Evolutionary conservation across 2,329 filamentous ascomycete species (phyloP).

Genomic region (Kalmusia sp.): DNA sequence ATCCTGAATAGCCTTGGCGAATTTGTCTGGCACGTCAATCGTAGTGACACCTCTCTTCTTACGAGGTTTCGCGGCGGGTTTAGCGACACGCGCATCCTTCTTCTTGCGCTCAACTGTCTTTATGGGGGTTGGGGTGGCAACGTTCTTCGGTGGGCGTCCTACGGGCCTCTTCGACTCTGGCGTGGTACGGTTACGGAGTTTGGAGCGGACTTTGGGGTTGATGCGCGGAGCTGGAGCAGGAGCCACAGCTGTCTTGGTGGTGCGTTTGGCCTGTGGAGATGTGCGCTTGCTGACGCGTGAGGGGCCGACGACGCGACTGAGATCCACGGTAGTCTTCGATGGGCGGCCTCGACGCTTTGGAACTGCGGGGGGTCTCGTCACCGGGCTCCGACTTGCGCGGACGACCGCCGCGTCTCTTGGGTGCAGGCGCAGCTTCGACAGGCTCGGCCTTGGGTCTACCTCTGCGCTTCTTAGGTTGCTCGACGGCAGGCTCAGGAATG

Average conservation of each 20-base stretch:
- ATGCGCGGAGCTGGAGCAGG: conserved; percentile 17
- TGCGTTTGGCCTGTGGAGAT: conserved; percentile 12
- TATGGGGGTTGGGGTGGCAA: conserved; percentile 5
- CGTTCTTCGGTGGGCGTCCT: conserved; percentile 25
- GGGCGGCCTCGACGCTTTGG: conserved; percentile 20
- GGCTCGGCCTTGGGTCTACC: neutral
- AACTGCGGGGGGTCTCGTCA: conserved; percentile 9
- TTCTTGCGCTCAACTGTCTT: conserved; percentile 17
- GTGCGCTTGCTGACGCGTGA: conserved; percentile 31
- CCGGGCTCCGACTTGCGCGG: conserved; percentile 16
- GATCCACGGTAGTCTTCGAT: conserved; percentile 13
- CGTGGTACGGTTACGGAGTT: no score
- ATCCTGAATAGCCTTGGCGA: conserved; percentile 23
- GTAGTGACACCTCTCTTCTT: conserved; percentile 34
- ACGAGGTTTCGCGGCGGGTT: conserved; percentile 21
- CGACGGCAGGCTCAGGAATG: conserved; percentile 9
- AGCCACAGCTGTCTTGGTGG: conserved; percentile 6
- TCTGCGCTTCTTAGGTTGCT: conserved; percentile 21
- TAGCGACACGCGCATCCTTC: conserved; percentile 17
- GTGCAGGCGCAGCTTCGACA: conserved; percentile 8
- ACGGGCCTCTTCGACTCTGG: conserved; percentile 27
- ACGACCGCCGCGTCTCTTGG: conserved; percentile 23
- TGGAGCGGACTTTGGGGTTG: conserved; percentile 25
- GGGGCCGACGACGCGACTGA: conserved; percentile 25
- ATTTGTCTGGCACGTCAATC: conserved; percentile 37